Conservation (phyloP, 2,329 filamentous ascomycete genomes). For the Fusarium oxysporum region DNA sequence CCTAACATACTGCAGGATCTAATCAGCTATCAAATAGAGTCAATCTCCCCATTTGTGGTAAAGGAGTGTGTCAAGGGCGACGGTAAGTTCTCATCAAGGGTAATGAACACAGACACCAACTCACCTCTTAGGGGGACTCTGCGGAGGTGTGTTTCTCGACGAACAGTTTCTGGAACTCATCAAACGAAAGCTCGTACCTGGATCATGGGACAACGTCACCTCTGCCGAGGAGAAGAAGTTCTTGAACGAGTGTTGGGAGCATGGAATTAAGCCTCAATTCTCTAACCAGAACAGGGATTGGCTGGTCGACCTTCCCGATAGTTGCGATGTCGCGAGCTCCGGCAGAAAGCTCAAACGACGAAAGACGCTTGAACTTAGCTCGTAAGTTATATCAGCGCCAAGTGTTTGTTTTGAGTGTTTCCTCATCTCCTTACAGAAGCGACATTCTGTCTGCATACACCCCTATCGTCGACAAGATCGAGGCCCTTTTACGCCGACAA, state of each 20-base stretch:
- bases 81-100: conserved; percentile 38
- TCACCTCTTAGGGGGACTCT: conserved; percentile 47
- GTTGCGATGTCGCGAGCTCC: fast-evolving
- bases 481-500: conserved; percentile 43
- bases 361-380: conserved; percentile 7
- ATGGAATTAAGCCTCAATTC: conserved; percentile 47
- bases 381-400: neutral
- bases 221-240: conserved; percentile 12
- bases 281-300: conserved; percentile 20
- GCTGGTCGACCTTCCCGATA: conserved; percentile 34
- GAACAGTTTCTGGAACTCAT: conserved; percentile 50
- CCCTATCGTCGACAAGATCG: conserved; percentile 37
- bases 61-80: conserved; percentile 54
- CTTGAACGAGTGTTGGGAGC: conserved; percentile 47
- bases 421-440: fast-evolving
- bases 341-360: conserved; percentile 1
- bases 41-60: conserved; percentile 43
- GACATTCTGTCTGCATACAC: conserved; percentile 44
- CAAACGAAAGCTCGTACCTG: conserved; percentile 22
- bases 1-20: conserved; percentile 48
- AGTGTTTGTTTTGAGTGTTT: fast-evolving
- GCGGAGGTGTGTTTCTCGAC: conserved; percentile 56
- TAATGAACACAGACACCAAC: fast-evolving
- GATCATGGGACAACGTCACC: conserved; percentile 8
- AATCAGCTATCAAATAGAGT: conserved; percentile 52